Base-by-base conservation (phyloP, 129 eudicot genomes). In the Ambrosia trifida region DNA sequence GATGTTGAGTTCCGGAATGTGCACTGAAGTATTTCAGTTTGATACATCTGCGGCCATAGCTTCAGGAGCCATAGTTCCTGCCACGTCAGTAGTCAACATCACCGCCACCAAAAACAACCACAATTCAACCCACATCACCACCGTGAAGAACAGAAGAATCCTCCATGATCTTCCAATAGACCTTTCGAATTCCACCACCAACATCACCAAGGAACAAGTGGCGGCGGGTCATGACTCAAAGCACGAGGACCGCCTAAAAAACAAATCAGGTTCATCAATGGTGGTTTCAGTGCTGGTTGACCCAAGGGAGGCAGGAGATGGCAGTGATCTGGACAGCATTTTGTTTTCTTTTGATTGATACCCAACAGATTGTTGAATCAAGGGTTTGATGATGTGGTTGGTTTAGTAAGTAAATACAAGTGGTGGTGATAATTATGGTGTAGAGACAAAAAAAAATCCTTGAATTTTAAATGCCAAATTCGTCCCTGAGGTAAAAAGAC, bases 21-120 rank as follows among this genome's bases (percentile, higher is more conserved):
- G 99, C 73, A 86, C 95, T 0, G 97, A 95, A 90, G 99, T 95
- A 9, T 95, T 95, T 76, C 99, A 88, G 72, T 95, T 95, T 73
- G 99, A 95, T 20, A 84, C 88, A 31, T 89, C 95, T 2, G 66
- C 83, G 13, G 83, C 87, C 41, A 70, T 86, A 24, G 70, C 78
- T 32, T 72, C 95, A 17, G 98, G 98, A 77, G 85, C 91, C 75
- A 80, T 95, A 51, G 67, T 83, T 68, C 85, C 96, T 1, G 91
- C 89, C 45, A 70, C 95, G 17, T 61, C 86, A 35, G 36, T 80
- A 4, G 79, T 64, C 64, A 88, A 95, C 63, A 75, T 76, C 11
- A 78, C 97, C 3, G 64, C 80, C 7, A 63, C 76, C 7, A 62
- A 76, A 44, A 68, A 64, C 67, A 50, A 51, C 41, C 87, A 71